Evolutionary conservation across 768 basidiomycete species (phyloP).

Genomic region (Hygrophoropsis aurantiaca): DNA sequence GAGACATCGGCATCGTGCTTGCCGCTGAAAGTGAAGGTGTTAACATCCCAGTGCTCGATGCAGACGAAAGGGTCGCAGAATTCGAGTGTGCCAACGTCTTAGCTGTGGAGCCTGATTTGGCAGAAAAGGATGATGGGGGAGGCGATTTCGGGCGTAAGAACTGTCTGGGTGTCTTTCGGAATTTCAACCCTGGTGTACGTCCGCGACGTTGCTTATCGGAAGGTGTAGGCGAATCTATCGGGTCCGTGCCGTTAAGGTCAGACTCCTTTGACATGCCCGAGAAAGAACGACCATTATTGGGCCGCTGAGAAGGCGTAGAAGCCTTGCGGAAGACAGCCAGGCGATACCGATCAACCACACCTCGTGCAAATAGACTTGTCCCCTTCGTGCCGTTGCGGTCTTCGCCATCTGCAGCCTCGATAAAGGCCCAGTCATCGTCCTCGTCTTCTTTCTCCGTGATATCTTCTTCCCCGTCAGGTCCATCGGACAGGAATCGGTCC

Average conservation of each 20-base stretch:
- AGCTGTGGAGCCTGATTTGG: constrained; percentile 25
- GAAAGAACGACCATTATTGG: constrained; percentile 42
- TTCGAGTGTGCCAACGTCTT: constrained; percentile 45
- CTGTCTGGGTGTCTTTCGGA: constrained; percentile 70
- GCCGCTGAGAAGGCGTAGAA: constrained; percentile 59
- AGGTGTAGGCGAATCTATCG: constrained; percentile 44
- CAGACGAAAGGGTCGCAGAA: constrained; percentile 38
- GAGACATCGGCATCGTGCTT: constrained; percentile 46
- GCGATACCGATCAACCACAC: constrained; percentile 85
- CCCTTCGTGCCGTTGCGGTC: constrained; percentile 81
- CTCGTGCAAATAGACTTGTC: constrained; percentile 84
- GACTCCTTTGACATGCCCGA: constrained; percentile 62
- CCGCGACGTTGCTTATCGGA: constrained; percentile 64
- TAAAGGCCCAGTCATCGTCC: constrained; percentile 91
- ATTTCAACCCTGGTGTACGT: constrained; percentile 63
- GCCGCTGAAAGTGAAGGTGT: constrained; percentile 64
- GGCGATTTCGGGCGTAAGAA: constrained; percentile 77
- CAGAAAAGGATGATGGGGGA: constrained; percentile 38
- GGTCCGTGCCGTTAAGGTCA: constrained; percentile 39
- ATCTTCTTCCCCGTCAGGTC: constrained; percentile 42
- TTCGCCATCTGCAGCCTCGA: constrained; percentile 79
- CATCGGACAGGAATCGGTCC: constrained; percentile 68
- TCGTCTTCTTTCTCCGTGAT: constrained; percentile 49
- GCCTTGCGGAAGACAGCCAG: constrained; percentile 84
- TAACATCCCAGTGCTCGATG: constrained; percentile 50